Evolutionary conservation across 1,284 basidiomycete genomes (phyloP), one percentile per base, ranked within the genome.

Genomic region (Blastosporella zonata): DNA sequence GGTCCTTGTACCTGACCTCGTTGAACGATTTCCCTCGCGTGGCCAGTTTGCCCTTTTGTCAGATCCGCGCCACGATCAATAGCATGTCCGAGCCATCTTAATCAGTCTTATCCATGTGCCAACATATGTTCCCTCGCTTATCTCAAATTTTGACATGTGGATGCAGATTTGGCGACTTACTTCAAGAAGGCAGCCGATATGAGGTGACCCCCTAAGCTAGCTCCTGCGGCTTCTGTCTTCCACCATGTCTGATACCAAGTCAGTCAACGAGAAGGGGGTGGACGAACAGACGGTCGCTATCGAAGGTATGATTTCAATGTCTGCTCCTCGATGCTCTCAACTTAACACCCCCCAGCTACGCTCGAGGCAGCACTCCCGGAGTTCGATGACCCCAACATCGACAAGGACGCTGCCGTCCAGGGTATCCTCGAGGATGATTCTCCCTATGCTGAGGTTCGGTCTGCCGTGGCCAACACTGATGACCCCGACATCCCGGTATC

Each of bases 361-460:
- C 34, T 67, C 41, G 63, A 64, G 47, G 60, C 62, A 22, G 53
- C 65, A 2, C 41, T 68, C 36, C 60, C 72, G 35, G 72, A 76
- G 37, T 82, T 81, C 59, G 80, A 84, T 52, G 84, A 87, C 56
- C 84, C 83, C 13, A 86, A 87, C 59, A 67, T 83, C 45, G 68
- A 84, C 66, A 70, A 68, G 49, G 69, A 75, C 3, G 69, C 59
- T 15, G 69, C 68, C 2, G 23, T 72, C 9, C 59, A 56, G 13
- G 78, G 74, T 5, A 57, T 70, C 9, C 59, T 75, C 29, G 71
- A 74, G 66, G 71, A 73, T 47, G 72, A 74, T 49, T 73, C 71
- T 9, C 72, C 72, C 3, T 90, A 90, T 61, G 84, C 84, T 6
- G 86, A 89, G 61, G 87, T 90, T 21, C 80, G 88, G 23, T 84